These are phyloP conservation scores for Xylariomycetidae sp. DNA, from an alignment of 2,329 filamentous ascomycete genomes.

Conservation along the genomic window DNA sequence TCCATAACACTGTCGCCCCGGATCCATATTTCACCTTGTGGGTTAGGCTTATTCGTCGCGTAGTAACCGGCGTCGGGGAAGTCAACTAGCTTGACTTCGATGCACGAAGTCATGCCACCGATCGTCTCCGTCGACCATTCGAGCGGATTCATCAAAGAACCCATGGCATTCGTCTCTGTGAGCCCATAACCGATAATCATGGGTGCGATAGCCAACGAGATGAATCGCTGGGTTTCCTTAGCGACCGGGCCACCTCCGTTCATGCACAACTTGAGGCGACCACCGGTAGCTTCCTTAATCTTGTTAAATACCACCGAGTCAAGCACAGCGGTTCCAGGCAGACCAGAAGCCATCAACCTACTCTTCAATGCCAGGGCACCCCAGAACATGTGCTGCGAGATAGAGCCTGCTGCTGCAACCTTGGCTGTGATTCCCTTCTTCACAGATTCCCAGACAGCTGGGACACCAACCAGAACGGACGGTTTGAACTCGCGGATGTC, in stretches of 20 bases:
- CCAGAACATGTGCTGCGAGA: conserved; percentile 74
- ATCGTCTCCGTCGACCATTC: conserved; percentile 73
- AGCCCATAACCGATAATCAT: conserved; percentile 89
- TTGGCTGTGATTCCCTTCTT: conserved; percentile 85
- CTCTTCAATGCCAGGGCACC: conserved; percentile 50
- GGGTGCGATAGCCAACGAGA: conserved; percentile 81
- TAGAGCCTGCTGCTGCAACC: conserved; percentile 61
- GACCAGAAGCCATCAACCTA: conserved; percentile 44
- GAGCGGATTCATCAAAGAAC: conserved; percentile 67
- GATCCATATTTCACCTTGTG: conserved; percentile 87
- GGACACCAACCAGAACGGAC: conserved; percentile 79
- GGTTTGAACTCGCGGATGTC: conserved; percentile 84
- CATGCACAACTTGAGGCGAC: conserved; percentile 73
- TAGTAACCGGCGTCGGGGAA: conserved; percentile 79
- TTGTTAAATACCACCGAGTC: conserved; percentile 86
- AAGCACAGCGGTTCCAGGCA: conserved; percentile 64
- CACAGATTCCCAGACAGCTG: conserved; percentile 84
- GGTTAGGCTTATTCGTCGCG: conserved; percentile 66
- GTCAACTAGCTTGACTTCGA: conserved; percentile 84
- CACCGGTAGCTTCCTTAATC: conserved; percentile 84
- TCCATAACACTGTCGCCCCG: conserved; percentile 67
- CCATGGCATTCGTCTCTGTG: conserved; percentile 79
- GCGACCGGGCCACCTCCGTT: conserved; percentile 82
- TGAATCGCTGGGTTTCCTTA: conserved; percentile 80
- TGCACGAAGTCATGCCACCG: conserved; percentile 66